phyloP scores from a whole-genome alignment of 345 rosid species.

The Ailanthus altissimus region DNA sequence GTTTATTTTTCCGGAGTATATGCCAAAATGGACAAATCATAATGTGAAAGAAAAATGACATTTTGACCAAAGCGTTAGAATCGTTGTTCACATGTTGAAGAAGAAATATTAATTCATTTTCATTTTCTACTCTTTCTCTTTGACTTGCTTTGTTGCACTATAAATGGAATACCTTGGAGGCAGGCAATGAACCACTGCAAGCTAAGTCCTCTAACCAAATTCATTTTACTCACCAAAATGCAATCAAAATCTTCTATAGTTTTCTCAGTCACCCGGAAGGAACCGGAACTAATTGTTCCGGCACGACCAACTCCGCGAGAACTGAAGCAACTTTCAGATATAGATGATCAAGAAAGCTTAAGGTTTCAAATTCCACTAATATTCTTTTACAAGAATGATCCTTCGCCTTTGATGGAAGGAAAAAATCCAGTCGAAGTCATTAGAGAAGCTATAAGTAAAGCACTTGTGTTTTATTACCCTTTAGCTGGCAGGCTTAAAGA shows the following conservation, averaged over 20 bases:
- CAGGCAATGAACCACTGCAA: too few relatives aligned
- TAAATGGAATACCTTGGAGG: too few relatives aligned
- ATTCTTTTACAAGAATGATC: neutral
- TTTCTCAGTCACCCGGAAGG: neutral
- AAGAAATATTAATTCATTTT: too few relatives aligned
- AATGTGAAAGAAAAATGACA: too few relatives aligned
- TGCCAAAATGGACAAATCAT: too few relatives aligned
- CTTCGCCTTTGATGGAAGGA: neutral
- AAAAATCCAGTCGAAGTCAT: constrained; percentile 12
- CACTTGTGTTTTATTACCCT: constrained; percentile 15
- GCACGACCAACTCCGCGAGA: neutral
- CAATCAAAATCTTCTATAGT: neutral
- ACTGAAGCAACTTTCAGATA: neutral
- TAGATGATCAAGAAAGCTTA: neutral
- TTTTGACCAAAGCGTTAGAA: too few relatives aligned
- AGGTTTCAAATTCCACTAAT: neutral
- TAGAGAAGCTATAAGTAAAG: neutral
- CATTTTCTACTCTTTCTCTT: too few relatives aligned
- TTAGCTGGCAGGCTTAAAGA: constrained; percentile 8
- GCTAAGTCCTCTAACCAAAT: too few relatives aligned
- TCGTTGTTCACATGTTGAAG: too few relatives aligned
- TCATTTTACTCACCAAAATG: neutral
- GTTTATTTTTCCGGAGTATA: too few relatives aligned
- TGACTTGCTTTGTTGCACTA: too few relatives aligned
- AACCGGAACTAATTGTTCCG: constrained; percentile 1